Base-by-base conservation (phyloP, 352 stramenopile genomes). In the Globisporangium splendens region DNA sequence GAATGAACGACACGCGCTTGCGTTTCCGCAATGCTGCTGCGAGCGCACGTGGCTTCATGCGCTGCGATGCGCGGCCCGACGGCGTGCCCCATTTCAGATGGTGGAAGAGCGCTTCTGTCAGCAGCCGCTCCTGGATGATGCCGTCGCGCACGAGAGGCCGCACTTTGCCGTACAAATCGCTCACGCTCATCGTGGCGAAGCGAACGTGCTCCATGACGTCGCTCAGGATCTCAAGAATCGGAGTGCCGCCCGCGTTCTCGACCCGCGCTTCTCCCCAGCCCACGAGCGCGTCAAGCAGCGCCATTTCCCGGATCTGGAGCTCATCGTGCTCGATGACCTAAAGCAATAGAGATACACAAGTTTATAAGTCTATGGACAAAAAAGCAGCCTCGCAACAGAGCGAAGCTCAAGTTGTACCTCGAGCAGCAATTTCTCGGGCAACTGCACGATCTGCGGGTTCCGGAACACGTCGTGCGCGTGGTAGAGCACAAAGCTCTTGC, bases 1-100 rank as follows among this genome's bases (percentile, higher is more conserved):
- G 86, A 24, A 86, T 93, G 61, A 95, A 95, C 46, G 86, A 95
- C 17, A 95, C 86, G 3, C 86, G 83, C 58, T 95, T 95, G 14
- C 83, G 82, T 61, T 95, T 95, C 22, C 86, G 72, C 43, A 91
- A 54, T 31, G 79, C 79, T 1, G 83, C 73, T 1, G 81, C 69
- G 3, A 87, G 69, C 17, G 79, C 78, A 18, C 83, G 79, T 15
- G 81, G 83, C 58, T 79, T 86, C 50, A 79, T 86, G 22, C 83
- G 71, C 58, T 86, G 70, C 8, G 77, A 74, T 24, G 75, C 71
- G n/a, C 75, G 68, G 7, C 73, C 78, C n/a, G 69, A 75, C 55
- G 86, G 77, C 1, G 72, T 86, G 6, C 82, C 83, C 83, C 83
- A 95, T 60, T 93, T 95, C 8, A 95, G 62, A 65, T 95, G 86